Evolutionary conservation across 768 basidiomycete genomes (phyloP).

Genomic region (Pleurotus eryngii): DNA sequence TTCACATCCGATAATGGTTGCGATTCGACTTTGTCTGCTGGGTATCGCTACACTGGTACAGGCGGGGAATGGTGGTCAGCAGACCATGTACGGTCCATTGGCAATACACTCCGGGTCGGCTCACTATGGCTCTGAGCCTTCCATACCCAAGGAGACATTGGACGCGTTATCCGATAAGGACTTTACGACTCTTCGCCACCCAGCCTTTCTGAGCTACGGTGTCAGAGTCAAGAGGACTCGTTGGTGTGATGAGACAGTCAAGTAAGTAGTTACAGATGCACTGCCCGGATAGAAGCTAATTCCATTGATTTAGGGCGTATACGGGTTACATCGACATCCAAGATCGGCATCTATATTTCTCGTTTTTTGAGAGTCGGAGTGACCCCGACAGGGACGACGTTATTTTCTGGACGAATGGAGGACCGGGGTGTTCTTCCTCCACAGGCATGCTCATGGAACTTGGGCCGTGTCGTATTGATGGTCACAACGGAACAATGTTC

Average conservation of each 20-base stretch:
- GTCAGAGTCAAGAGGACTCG: conserved; percentile 58
- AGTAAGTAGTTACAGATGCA: conserved; percentile 26
- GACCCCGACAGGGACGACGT: conserved; percentile 60
- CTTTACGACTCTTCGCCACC: conserved; percentile 41
- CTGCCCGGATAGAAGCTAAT: background rate
- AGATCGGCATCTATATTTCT: conserved; percentile 66
- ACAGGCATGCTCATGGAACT: conserved; percentile 72
- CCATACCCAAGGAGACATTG: conserved; percentile 31
- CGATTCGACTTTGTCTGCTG: too few relatives aligned
- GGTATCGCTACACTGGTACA: too few relatives aligned
- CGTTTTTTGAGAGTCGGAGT: conserved; percentile 72
- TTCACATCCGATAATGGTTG: too few relatives aligned
- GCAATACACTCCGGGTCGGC: too few relatives aligned
- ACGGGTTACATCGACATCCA: conserved; percentile 69
- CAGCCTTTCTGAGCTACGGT: conserved; percentile 46
- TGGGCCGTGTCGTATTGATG: conserved; percentile 68
- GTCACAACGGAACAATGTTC: conserved; percentile 44
- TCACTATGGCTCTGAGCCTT: conserved; percentile 26
- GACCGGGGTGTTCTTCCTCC: conserved; percentile 41
- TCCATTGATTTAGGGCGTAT: conserved; percentile 37
- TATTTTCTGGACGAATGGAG: conserved; percentile 53
- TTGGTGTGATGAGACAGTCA: conserved; percentile 60
- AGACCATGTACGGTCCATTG: too few relatives aligned
- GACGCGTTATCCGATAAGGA: conserved; percentile 26
- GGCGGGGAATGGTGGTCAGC: too few relatives aligned